Evolutionary conservation across 2,329 filamentous ascomycete species (phyloP).

Genomic region (Calycina herbarum): DNA sequence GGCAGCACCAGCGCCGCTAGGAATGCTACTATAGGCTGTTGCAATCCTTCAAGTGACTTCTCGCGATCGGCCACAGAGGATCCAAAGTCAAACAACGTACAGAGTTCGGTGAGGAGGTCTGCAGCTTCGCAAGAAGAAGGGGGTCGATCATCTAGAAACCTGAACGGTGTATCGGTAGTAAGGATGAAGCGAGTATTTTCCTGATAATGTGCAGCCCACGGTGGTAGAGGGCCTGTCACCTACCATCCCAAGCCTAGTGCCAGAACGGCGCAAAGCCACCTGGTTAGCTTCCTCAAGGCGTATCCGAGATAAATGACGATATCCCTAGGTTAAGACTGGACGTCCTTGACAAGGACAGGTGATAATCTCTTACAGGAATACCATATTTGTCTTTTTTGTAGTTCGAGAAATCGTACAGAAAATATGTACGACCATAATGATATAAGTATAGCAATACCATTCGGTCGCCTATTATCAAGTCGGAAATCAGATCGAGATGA

Average conservation of each 20-base stretch:
- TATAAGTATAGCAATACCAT: slow-evolving; percentile 17
- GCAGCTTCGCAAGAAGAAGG: slow-evolving; percentile 13
- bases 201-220: slow-evolving; percentile 9
- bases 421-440: slow-evolving; percentile 16
- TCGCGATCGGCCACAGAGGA: neutral
- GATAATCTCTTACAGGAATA: slow-evolving; percentile 11
- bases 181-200: slow-evolving; percentile 4
- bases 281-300: slow-evolving; percentile 2
- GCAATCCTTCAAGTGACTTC: slow-evolving; percentile 5
- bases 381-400: slow-evolving; percentile 12
- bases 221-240: slow-evolving; percentile 5
- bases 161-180: slow-evolving; percentile 6
- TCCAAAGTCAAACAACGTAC: slow-evolving; percentile 15
- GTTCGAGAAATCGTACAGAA: slow-evolving; percentile 16
- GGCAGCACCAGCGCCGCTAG: slow-evolving; percentile 15
- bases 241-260: slow-evolving; percentile 4
- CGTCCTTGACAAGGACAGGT: neutral
- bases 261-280: slow-evolving; percentile 9
- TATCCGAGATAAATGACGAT: slow-evolving; percentile 10
- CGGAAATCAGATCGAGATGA: slow-evolving; percentile 6
- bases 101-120: slow-evolving; percentile 14
- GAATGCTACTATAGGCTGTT: slow-evolving; percentile 16
- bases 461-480: slow-evolving; percentile 11
- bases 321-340: neutral
- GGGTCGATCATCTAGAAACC: slow-evolving; percentile 11